A percentile compares a stretch with the other conserved stretches of the same genome.
These are phyloP conservation scores for Salix purpurea DNA, from an alignment of 345 rosid species.

Conservation along the genomic window DNA sequence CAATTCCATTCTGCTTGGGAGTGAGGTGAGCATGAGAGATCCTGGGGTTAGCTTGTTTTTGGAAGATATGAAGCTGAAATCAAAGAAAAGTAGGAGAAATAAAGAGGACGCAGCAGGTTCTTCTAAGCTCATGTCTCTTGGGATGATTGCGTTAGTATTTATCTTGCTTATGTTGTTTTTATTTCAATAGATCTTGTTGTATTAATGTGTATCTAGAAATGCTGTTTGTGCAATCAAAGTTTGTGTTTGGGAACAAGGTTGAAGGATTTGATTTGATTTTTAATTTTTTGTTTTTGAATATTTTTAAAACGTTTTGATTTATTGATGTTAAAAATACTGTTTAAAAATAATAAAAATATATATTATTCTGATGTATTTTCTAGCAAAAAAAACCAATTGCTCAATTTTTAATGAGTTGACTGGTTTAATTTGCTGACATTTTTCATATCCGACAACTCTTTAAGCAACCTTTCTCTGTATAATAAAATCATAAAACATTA, in stretches of 20 bases:
- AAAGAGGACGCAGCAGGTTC: not conserved
- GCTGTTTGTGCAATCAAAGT: too few species aligned
- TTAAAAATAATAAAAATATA: too few species aligned
- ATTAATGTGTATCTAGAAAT: not conserved
- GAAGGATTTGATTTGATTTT: too few species aligned
- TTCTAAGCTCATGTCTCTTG: conserved; percentile 2
- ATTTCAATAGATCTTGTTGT: not conserved
- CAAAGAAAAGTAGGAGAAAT: not conserved
- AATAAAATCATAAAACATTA: too few species aligned
- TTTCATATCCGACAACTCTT: not conserved
- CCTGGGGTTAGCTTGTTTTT: conserved; percentile 30
- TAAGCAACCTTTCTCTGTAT: not conserved
- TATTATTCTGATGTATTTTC: too few species aligned
- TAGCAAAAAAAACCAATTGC: too few species aligned
- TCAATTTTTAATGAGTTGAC: too few species aligned
- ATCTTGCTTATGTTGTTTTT: not conserved
- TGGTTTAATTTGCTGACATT: not conserved
- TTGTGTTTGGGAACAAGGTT: too few species aligned
- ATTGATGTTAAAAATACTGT: too few species aligned
- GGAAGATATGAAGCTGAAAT: not conserved
- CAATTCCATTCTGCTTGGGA: conserved; percentile 40
- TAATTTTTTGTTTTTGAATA: too few species aligned
- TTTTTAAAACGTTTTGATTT: too few species aligned
- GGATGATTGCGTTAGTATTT: conserved; percentile 1
- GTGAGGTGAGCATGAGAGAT: conserved; percentile 36